Percentiles rank a stretch among this genome's conserved stretches.
Conservation (phyloP, 2,329 filamentous ascomycete genomes). For the Alternaria triticimaculans region DNA sequence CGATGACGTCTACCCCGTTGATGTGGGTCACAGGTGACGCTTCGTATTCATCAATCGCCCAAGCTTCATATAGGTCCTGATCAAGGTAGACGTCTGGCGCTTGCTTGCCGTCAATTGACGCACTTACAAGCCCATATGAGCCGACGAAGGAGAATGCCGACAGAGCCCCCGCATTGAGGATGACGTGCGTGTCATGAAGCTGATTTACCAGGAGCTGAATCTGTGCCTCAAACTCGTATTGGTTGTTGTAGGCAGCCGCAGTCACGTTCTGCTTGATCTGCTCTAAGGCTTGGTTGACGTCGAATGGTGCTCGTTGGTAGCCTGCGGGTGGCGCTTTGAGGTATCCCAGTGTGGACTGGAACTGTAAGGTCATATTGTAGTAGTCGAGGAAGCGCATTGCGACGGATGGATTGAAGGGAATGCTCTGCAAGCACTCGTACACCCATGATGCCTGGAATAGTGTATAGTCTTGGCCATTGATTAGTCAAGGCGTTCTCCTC, state of each 20-base stretch:
- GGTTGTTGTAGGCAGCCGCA: constrained; percentile 40
- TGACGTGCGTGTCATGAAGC: constrained; percentile 45
- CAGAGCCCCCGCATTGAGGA: constrained; percentile 33
- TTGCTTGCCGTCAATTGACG: constrained; percentile 31
- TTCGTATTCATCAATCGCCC: constrained; percentile 19
- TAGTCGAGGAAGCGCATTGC: constrained; percentile 55
- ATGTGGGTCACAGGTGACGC: constrained; percentile 13
- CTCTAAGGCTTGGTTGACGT: constrained; percentile 39
- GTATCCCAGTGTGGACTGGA: constrained; percentile 54
- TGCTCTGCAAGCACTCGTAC: constrained; percentile 49
- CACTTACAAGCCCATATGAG: constrained; percentile 33
- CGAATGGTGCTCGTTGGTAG: constrained; percentile 52
- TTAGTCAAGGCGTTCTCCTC: neutral
- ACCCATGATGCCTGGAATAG: neutral
- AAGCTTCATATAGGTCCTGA: constrained; percentile 31
- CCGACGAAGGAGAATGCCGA: constrained; percentile 33
- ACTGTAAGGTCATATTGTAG: constrained; percentile 54
- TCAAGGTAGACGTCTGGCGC: constrained; percentile 45
- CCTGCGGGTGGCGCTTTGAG: constrained; percentile 50
- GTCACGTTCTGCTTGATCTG: constrained; percentile 34
- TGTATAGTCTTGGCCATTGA: neutral
- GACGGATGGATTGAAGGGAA: constrained; percentile 56
- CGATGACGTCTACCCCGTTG: constrained; percentile 32
- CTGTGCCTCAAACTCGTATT: constrained; percentile 51
- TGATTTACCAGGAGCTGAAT: constrained; percentile 38